Evolutionary conservation across 192 early-diverging fungal genomes (phyloP).

Genomic region (Dimargaris verticillata): DNA sequence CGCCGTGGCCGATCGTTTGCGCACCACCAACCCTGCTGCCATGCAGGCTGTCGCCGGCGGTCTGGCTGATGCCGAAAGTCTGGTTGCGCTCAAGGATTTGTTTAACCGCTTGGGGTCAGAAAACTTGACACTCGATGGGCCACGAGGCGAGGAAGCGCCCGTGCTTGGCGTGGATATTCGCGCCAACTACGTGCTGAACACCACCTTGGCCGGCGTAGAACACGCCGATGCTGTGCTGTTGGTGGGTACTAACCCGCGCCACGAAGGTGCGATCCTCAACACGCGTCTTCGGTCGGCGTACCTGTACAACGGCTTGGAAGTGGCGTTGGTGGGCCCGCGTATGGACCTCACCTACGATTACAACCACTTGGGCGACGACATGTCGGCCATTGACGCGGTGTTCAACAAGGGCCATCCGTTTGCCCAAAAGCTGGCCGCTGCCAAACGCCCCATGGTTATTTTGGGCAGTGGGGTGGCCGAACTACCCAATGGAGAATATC

Average conservation of each 20-base stretch:
- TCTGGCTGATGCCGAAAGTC: constrained; percentile 80
- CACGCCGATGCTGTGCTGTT: constrained; percentile 83
- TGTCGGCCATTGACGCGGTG: constrained; percentile 49
- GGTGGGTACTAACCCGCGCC: constrained; percentile 89
- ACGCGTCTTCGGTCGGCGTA: constrained; percentile 90
- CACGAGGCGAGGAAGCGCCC: constrained; percentile 23
- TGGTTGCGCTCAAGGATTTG: constrained; percentile 91
- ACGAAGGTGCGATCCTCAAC: constrained; percentile 90
- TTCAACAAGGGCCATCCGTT: constrained; percentile 55
- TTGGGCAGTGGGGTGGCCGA: constrained; percentile 71
- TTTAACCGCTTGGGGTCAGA: constrained; percentile 77
- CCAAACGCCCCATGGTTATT: constrained; percentile 83
- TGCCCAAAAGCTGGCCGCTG: constrained; percentile 49
- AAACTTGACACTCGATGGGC: constrained; percentile 58
- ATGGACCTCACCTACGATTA: constrained; percentile 83
- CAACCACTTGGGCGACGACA: constrained; percentile 56
- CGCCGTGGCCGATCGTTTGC: constrained; percentile 46
- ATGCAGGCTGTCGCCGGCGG: constrained; percentile 82
- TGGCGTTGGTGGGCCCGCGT: constrained; percentile 65
- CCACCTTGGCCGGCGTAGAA: constrained; percentile 74
- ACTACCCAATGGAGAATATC: constrained; percentile 40
- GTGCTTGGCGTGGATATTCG: constrained; percentile 62
- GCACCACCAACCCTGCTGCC: constrained; percentile 35
- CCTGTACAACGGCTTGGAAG: constrained; percentile 57
- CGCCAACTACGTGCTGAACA: constrained; percentile 74